Evolutionary conservation across 1,284 basidiomycete genomes (phyloP).

Genomic region (Puccinia hordei): DNA sequence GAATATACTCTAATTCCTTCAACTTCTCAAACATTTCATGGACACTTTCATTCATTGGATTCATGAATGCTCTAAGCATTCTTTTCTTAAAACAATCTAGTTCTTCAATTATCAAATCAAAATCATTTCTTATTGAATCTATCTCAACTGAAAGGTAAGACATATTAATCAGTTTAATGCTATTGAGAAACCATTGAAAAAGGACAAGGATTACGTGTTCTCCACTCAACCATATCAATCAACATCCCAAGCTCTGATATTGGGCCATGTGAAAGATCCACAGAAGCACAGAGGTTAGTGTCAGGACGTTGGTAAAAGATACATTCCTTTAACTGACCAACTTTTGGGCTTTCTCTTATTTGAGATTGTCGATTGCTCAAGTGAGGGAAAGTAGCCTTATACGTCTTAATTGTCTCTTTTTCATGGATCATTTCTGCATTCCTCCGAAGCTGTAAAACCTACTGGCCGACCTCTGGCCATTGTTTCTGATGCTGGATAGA

Average conservation of each 20-base stretch:
- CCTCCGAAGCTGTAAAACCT: background rate
- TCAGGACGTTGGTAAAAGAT: background rate
- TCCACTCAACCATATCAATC: background rate
- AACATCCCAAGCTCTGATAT: background rate
- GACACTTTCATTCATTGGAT: background rate
- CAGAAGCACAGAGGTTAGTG: background rate
- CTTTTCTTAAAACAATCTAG: background rate
- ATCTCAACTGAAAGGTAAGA: background rate
- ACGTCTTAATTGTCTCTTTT: background rate
- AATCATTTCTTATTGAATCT: background rate
- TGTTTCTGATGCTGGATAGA: background rate
- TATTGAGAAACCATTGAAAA: no score
- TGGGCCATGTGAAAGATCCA: background rate
- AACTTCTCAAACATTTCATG: background rate
- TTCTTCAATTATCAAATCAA: background rate
- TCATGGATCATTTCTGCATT: background rate
- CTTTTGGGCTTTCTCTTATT: no score
- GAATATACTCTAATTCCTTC: background rate
- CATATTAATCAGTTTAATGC: background rate
- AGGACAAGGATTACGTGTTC: background rate
- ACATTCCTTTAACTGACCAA: background rate
- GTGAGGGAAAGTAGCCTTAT: constrained; percentile 13
- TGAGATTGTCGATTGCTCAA: background rate
- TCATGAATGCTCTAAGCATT: background rate
- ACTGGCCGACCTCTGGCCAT: background rate